phyloP scores from a whole-genome alignment of 257 asterid species.

The Rehmannia glutinosa region DNA sequence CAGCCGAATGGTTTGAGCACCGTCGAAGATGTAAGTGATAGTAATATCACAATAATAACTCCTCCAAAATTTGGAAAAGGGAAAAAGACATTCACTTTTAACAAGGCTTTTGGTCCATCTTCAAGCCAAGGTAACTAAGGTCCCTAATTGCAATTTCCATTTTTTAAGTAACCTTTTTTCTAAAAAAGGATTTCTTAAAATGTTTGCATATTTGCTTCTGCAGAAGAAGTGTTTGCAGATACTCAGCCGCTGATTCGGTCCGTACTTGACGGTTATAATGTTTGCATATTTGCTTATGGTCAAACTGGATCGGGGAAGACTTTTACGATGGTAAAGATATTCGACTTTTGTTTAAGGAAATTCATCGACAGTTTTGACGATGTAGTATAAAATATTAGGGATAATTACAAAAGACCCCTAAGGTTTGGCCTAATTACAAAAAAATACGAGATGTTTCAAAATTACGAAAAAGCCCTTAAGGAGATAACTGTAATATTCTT shows the following conservation, averaged over 20 bases:
- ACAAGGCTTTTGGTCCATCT: neutral
- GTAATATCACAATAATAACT: neutral
- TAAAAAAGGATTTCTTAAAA: neutral
- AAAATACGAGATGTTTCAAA: too few species aligned
- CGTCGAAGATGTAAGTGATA: neutral
- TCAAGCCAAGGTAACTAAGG: constrained; percentile 1
- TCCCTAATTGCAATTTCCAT: neutral
- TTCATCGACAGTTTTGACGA: too few species aligned
- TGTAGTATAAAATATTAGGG: too few species aligned
- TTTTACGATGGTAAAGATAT: neutral
- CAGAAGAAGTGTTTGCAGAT: constrained; percentile 2
- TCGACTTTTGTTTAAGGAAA: too few species aligned
- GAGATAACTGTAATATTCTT: too few species aligned
- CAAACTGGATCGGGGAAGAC: constrained; percentile 9
- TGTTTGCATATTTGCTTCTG: neutral
- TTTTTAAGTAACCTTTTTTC: too few species aligned
- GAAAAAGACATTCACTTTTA: neutral
- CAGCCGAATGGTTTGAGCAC: neutral
- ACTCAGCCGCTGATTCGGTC: neutral
- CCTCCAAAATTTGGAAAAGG: neutral
- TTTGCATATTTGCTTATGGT: constrained; percentile 8
- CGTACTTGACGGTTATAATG: constrained; percentile 1
- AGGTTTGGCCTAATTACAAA: too few species aligned
- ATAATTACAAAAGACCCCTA: too few species aligned
- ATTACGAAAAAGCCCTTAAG: too few species aligned